These are phyloP conservation scores for Dendrobium chrysotoxum DNA, from an alignment of 106 monocot genomes.

Conservation along the genomic window DNA sequence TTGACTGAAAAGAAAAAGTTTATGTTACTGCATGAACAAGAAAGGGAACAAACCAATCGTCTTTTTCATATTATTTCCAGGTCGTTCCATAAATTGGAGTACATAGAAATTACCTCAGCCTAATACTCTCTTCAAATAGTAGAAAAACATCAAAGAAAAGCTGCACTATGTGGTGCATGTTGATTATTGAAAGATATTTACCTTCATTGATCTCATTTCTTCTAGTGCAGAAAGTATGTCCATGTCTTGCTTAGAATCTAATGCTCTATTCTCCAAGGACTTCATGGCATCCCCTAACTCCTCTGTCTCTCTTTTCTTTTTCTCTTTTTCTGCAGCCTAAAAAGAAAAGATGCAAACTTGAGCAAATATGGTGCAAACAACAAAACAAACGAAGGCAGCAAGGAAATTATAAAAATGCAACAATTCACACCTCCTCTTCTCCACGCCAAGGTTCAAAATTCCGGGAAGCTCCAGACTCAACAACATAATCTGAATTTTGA, in stretches of 20 bases:
- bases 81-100: neutral
- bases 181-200: conserved; percentile 3
- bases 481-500: conserved; percentile 83
- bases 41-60: neutral
- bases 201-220: conserved; percentile 98
- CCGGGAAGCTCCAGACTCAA: conserved; percentile 88
- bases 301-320: conserved; percentile 67
- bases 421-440: conserved; percentile 54
- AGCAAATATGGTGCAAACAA: neutral
- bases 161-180: neutral
- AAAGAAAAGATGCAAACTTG: neutral
- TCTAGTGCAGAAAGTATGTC: conserved; percentile 89
- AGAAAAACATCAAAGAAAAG: neutral
- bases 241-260: conserved; percentile 93
- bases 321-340: conserved; percentile 46
- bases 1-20: conserved; percentile 51
- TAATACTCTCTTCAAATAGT: neutral
- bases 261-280: conserved; percentile 78
- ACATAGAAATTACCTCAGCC: neutral
- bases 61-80: neutral
- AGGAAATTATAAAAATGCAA: neutral
- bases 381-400: neutral
- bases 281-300: conserved; percentile 99
- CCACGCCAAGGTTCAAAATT: conserved; percentile 98
- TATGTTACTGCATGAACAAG: neutral